Evolutionary conservation across 2,329 filamentous ascomycete species (phyloP).

Genomic region (Verticillium dahliae): DNA sequence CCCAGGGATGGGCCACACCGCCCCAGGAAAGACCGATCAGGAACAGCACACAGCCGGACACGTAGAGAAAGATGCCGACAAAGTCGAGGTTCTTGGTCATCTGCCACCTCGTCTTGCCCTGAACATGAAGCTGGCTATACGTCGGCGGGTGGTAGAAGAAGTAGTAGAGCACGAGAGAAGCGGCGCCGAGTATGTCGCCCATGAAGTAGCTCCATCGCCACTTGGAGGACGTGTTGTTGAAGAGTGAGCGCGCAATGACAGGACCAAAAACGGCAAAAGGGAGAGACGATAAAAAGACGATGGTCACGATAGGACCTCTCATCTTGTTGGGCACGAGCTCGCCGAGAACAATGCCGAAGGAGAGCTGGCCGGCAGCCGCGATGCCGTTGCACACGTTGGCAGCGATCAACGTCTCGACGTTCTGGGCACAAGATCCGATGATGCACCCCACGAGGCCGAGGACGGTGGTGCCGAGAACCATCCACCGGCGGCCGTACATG

Average conservation of each 20-base stretch:
- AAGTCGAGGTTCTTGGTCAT: slow-evolving; percentile 37
- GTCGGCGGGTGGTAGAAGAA: slow-evolving; percentile 41
- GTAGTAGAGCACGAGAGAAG: slow-evolving; percentile 30
- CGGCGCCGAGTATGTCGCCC: slow-evolving; percentile 33
- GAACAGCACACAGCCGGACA: slow-evolving; percentile 31
- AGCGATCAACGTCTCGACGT: slow-evolving; percentile 27
- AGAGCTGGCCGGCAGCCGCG: slow-evolving; percentile 31
- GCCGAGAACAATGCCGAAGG: slow-evolving; percentile 32
- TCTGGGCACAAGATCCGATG: slow-evolving; percentile 25
- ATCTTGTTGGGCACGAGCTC: slow-evolving; percentile 36
- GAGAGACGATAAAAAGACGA: slow-evolving; percentile 30
- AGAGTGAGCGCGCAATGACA: slow-evolving; percentile 37
- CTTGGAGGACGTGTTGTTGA: slow-evolving; percentile 29
- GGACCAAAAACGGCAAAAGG: slow-evolving; percentile 37
- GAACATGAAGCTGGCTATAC: slow-evolving; percentile 32
- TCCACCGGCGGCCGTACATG: slow-evolving; percentile 34
- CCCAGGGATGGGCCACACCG: slow-evolving; percentile 34
- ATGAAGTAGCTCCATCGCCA: slow-evolving; percentile 47
- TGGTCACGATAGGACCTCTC: slow-evolving; percentile 26
- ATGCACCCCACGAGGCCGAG: slow-evolving; percentile 30
- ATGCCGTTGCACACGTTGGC: slow-evolving; percentile 29
- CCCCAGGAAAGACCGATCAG: slow-evolving; percentile 38
- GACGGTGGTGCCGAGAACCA: slow-evolving; percentile 24
- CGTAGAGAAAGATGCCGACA: slow-evolving; percentile 34
- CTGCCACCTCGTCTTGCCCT: slow-evolving; percentile 26